phyloP scores from a whole-genome alignment of 2,329 filamentous ascomycete genomes.

The Beauveria sp. region DNA sequence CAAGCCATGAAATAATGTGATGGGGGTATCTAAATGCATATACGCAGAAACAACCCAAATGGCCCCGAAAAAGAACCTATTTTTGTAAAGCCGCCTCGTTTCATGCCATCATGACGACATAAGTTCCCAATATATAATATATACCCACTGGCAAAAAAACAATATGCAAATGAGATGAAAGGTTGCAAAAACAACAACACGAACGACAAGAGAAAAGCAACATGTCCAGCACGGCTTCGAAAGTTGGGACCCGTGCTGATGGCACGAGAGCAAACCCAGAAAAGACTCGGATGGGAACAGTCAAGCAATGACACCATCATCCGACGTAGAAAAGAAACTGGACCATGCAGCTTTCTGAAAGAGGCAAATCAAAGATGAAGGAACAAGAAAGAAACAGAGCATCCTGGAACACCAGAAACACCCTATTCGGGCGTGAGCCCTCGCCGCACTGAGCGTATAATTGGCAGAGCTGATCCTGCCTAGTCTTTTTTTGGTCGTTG shows the following conservation, averaged over 20 bases:
- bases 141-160: background rate
- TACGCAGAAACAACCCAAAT: slow-evolving; percentile 2
- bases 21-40: slow-evolving; percentile 11
- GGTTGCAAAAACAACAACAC: background rate
- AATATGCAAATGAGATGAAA: background rate
- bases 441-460: slow-evolving; percentile 1
- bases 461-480: background rate
- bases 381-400: background rate
- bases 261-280: background rate
- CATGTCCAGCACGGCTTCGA: slow-evolving; percentile 11
- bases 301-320: background rate
- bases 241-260: background rate
- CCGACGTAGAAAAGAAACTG: background rate
- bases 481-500: background rate
- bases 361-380: background rate
- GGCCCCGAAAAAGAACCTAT: background rate
- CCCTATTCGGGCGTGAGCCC: slow-evolving; percentile 8
- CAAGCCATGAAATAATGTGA: slow-evolving; percentile 10
- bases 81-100: background rate
- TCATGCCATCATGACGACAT: slow-evolving; percentile 7
- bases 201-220: background rate
- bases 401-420: background rate
- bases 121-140: background rate
- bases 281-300: background rate
- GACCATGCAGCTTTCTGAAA: background rate